Percentiles rank a stretch among this genome's conserved stretches.
phyloP scores from a whole-genome alignment of 2,329 filamentous ascomycete genomes.

The Aspergillus felis region DNA sequence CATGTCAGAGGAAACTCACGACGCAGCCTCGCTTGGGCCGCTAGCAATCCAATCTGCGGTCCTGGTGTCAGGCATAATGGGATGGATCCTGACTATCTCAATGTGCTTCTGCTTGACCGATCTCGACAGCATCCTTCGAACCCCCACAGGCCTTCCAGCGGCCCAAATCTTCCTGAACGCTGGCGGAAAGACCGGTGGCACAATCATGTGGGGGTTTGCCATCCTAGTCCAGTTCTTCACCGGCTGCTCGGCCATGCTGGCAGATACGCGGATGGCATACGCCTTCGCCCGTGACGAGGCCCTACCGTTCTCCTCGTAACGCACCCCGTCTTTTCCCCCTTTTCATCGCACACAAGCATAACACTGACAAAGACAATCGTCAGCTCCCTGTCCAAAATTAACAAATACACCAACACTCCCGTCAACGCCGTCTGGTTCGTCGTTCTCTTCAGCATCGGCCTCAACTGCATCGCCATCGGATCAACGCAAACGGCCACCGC shows the following conservation, averaged over 20 bases:
- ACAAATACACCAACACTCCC: slow-evolving; percentile 53
- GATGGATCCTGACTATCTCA: slow-evolving; percentile 61
- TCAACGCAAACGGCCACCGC: slow-evolving; percentile 44
- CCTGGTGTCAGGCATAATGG: slow-evolving; percentile 56
- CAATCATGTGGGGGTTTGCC: slow-evolving; percentile 59
- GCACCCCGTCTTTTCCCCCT: neutral
- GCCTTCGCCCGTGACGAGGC: slow-evolving; percentile 59
- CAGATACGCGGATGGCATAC: slow-evolving; percentile 60
- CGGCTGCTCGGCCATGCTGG: slow-evolving; percentile 60
- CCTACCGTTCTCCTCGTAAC: slow-evolving; percentile 56
- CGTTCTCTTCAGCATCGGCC: slow-evolving; percentile 51
- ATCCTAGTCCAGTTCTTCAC: slow-evolving; percentile 64
- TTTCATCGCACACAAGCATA: neutral
- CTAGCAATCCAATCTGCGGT: slow-evolving; percentile 57
- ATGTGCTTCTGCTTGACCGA: slow-evolving; percentile 62
- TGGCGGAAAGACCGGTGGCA: slow-evolving; percentile 54
- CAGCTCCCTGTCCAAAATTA: slow-evolving; percentile 52
- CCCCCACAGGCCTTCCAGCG: slow-evolving; percentile 58
- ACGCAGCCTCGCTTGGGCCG: slow-evolving; percentile 58
- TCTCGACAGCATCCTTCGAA: slow-evolving; percentile 52
- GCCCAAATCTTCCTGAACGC: slow-evolving; percentile 60
- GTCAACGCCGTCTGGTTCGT: slow-evolving; percentile 63
- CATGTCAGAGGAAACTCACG: slow-evolving; percentile 65
- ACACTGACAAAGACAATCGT: slow-evolving; percentile 1
- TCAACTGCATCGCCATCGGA: slow-evolving; percentile 48